Evolutionary conservation across 495 filamentous ascomycete species (phyloP).

Genomic region (Neurospora tetrasperma): DNA sequence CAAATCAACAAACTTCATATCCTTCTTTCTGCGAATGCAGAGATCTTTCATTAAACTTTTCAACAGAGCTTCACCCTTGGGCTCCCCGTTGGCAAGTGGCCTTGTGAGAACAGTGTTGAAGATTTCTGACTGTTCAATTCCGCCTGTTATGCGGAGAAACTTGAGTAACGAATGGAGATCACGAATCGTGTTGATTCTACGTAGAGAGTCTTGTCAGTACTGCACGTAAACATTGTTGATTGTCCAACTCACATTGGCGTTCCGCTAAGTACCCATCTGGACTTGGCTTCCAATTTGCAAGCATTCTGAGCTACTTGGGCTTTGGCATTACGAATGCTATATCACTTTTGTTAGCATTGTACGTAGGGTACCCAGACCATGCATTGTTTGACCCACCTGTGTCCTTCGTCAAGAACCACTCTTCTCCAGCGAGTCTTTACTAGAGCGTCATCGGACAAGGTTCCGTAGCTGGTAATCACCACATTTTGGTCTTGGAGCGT

Average conservation of each 20-base stretch:
- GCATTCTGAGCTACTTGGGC: constrained; percentile 64
- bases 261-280: constrained; percentile 75
- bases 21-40: constrained; percentile 75
- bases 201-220: neutral
- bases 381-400: constrained; percentile 21
- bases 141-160: constrained; percentile 69
- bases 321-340: constrained; percentile 62
- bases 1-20: constrained; percentile 83
- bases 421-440: constrained; percentile 68
- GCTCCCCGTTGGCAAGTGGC: constrained; percentile 51
- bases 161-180: constrained; percentile 75
- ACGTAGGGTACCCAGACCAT: neutral
- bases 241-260: constrained; percentile 51
- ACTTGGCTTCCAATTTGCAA: constrained; percentile 53
- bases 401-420: constrained; percentile 80
- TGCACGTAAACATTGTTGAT: neutral
- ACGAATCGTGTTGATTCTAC: constrained; percentile 60
- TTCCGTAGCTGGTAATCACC: constrained; percentile 78
- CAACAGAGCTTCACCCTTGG: constrained; percentile 47
- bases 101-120: constrained; percentile 69
- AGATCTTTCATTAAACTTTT: constrained; percentile 74
- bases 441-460: constrained; percentile 40
- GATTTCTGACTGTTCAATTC: constrained; percentile 60
- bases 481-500: constrained; percentile 56
- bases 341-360: neutral